Percentiles rank a stretch among this genome's conserved stretches.
Evolutionary conservation across 352 stramenopile genomes (phyloP).

Genomic region (Stramenopiles sp.): DNA sequence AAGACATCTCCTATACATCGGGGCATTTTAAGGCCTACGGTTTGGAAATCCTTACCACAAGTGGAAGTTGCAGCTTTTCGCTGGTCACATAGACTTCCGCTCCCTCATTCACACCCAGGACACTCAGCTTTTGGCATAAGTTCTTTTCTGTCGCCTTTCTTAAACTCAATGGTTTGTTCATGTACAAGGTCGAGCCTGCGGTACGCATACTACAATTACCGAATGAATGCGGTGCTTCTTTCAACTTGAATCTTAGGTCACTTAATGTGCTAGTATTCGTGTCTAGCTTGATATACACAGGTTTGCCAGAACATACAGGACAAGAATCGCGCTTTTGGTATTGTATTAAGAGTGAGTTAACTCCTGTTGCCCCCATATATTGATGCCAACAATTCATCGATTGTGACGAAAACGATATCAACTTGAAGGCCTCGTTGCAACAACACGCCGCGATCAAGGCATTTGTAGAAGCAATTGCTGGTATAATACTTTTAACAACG

Average conservation of each 20-base stretch:
- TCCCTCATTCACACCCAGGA: not conserved
- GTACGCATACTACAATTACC: not conserved
- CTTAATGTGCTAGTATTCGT: not conserved
- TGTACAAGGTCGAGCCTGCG: not conserved
- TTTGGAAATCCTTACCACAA: not conserved
- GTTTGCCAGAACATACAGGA: not conserved
- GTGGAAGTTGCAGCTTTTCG: not conserved
- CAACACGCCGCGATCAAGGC: conserved; percentile 82
- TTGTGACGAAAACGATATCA: conserved; percentile 81
- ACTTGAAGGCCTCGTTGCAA: conserved; percentile 87
- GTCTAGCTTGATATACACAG: not conserved
- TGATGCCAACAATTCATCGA: conserved; percentile 51
- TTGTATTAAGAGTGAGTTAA: not conserved
- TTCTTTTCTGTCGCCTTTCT: not conserved
- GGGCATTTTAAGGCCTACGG: too few species aligned
- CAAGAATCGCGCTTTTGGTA: not conserved
- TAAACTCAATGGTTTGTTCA: not conserved
- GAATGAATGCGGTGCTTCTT: not conserved
- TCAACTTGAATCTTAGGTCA: not conserved
- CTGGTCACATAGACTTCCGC: not conserved
- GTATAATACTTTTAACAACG: conserved; percentile 97
- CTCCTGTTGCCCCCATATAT: not conserved
- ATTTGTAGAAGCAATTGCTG: conserved; percentile 86
- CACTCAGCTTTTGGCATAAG: not conserved
- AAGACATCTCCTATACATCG: too few species aligned